A percentile compares a stretch with the other conserved stretches of the same genome.
phyloP scores from a whole-genome alignment of 768 basidiomycete genomes.

The Hericium coralloides region DNA sequence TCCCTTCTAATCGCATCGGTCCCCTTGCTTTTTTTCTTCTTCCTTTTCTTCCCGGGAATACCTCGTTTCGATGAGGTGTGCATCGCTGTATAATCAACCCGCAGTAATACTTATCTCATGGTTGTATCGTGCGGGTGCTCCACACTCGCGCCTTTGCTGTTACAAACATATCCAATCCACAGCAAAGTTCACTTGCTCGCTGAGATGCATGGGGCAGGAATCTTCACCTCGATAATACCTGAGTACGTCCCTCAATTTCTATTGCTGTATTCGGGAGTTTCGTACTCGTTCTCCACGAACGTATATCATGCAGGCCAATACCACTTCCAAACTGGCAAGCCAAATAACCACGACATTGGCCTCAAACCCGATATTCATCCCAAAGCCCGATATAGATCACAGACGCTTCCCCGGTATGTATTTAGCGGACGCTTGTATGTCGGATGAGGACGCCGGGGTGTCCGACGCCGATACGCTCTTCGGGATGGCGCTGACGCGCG shows the following conservation, averaged over 20 bases:
- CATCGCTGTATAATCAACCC: neutral
- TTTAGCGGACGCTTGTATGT: neutral
- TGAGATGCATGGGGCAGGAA: too few species aligned
- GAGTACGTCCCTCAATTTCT: too few species aligned
- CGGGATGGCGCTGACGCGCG: conserved; percentile 1
- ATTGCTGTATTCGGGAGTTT: too few species aligned
- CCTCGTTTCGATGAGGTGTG: neutral
- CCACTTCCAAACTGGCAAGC: too few species aligned
- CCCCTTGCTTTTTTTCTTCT: neutral
- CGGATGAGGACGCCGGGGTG: neutral
- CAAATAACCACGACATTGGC: too few species aligned
- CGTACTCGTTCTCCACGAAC: too few species aligned
- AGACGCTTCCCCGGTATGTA: neutral
- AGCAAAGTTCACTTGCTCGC: neutral
- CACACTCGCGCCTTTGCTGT: neutral
- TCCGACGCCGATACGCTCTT: neutral
- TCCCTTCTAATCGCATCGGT: neutral
- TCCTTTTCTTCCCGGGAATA: neutral
- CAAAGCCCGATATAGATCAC: too few species aligned
- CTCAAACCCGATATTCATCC: too few species aligned
- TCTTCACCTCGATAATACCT: too few species aligned
- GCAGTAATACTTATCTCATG: neutral
- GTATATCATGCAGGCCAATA: too few species aligned
- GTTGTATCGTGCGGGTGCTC: neutral
- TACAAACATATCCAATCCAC: neutral